phyloP scores from a whole-genome alignment of 352 stramenopile genomes.

The Globisporangium iwayamae region DNA sequence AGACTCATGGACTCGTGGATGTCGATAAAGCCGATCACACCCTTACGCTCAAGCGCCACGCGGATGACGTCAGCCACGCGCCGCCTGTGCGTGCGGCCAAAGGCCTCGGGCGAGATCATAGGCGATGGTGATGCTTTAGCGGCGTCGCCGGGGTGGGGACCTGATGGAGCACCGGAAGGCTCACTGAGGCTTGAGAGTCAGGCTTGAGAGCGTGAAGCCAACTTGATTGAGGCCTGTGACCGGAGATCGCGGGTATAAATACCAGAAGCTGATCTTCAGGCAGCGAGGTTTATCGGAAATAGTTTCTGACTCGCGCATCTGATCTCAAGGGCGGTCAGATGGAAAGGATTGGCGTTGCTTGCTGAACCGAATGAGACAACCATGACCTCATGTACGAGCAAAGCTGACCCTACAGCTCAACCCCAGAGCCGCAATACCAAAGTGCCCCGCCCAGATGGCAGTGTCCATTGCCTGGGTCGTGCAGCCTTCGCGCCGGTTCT shows the following conservation, averaged over 20 bases:
- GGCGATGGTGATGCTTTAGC: background rate
- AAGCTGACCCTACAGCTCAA: background rate
- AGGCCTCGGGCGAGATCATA: conserved; percentile 59
- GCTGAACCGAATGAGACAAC: background rate
- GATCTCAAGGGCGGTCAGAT: background rate
- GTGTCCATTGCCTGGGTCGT: background rate
- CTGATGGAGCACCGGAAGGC: background rate
- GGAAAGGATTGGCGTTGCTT: background rate
- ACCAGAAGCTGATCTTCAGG: background rate
- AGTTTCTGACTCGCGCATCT: background rate
- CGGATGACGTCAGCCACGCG: conserved; percentile 57
- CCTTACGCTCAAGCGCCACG: conserved; percentile 53
- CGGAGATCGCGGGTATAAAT: background rate
- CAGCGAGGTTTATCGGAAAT: background rate
- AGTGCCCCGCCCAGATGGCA: background rate
- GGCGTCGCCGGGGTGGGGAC: background rate
- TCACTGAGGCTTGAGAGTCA: background rate
- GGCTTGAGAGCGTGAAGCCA: background rate
- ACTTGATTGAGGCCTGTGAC: background rate
- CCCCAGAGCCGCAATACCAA: background rate
- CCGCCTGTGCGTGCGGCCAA: conserved; percentile 39
- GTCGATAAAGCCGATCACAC: conserved; percentile 76
- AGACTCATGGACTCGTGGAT: conserved; percentile 63
- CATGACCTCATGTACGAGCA: background rate
- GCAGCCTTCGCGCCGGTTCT: background rate